Evolutionary conservation across 2,329 filamentous ascomycete genomes (phyloP).

Genomic region (Neofusicoccum umdonicola): DNA sequence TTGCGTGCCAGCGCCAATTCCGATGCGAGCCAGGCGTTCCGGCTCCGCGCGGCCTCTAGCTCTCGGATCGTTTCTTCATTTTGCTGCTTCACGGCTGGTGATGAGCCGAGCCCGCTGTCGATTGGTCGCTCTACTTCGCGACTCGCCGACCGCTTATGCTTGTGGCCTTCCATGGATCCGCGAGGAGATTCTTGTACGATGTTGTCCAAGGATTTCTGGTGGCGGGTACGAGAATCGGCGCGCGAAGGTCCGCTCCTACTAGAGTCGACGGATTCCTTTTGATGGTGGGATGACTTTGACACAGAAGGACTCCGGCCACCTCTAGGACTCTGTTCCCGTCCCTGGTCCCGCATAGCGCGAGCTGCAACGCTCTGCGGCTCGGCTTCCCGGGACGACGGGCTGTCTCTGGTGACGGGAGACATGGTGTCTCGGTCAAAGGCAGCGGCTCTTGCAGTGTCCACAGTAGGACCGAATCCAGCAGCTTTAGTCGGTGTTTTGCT

Average conservation of each 20-base stretch:
- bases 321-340: background rate
- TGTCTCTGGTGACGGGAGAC: conserved; percentile 46
- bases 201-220: conserved; percentile 6
- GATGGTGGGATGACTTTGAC: conserved; percentile 23
- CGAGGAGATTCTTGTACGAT: conserved; percentile 8
- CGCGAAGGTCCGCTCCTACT: background rate
- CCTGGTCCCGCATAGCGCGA: conserved; percentile 15
- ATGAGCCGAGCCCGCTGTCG: conserved; percentile 60
- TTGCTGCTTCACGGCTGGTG: conserved; percentile 60
- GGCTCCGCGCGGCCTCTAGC: conserved; percentile 76
- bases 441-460: conserved; percentile 41
- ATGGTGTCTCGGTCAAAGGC: conserved; percentile 48
- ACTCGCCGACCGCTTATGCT: conserved; percentile 30
- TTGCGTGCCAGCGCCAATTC: conserved; percentile 90
- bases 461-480: conserved; percentile 43
- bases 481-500: conserved; percentile 54
- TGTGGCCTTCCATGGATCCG: conserved; percentile 17
- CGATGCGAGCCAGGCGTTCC: conserved; percentile 95
- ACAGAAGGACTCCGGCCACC: background rate
- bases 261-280: conserved; percentile 37
- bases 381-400: conserved; percentile 21
- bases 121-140: conserved; percentile 42
- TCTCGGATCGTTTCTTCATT: conserved; percentile 80
- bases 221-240: background rate
- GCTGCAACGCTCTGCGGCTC: conserved; percentile 9